Percentiles rank a stretch among this genome's conserved stretches.
Conservation (phyloP, 768 basidiomycete species). For the Tephrocybe sp. region DNA sequence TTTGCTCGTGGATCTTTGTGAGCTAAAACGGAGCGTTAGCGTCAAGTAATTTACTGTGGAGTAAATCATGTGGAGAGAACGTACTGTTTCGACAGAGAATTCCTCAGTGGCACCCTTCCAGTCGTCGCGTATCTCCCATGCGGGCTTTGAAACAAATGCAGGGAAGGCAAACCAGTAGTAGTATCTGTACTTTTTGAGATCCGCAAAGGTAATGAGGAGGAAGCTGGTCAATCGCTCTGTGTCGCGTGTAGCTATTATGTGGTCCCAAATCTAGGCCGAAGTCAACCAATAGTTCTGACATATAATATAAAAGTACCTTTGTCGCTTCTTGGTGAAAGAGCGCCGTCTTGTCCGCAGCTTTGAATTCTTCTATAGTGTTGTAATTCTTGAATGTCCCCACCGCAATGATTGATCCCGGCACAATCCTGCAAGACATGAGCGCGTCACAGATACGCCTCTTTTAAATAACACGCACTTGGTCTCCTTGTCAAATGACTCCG, state of each 20-base stretch:
- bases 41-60: no score
- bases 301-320: constrained; percentile 38
- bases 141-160: constrained; percentile 84
- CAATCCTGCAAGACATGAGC: no score
- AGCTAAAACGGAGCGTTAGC: no score
- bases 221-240: constrained; percentile 69
- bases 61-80: no score
- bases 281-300: neutral
- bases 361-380: constrained; percentile 98
- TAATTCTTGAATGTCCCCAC: constrained; percentile 85
- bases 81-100: constrained; percentile 43
- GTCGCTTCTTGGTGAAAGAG: constrained; percentile 75
- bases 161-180: constrained; percentile 99
- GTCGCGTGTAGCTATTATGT: constrained; percentile 51
- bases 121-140: constrained; percentile 75
- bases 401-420: constrained; percentile 50
- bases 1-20: constrained; percentile 47
- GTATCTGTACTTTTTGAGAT: constrained; percentile 97
- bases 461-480: constrained; percentile 40
- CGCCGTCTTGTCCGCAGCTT: constrained; percentile 83
- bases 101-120: constrained; percentile 52
- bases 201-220: constrained; percentile 90
- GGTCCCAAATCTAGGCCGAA: constrained; percentile 64
- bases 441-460: no score
- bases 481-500: constrained; percentile 58